Conservation (phyloP, 257 asterid genomes). For the Solanum medicagineum region DNA sequence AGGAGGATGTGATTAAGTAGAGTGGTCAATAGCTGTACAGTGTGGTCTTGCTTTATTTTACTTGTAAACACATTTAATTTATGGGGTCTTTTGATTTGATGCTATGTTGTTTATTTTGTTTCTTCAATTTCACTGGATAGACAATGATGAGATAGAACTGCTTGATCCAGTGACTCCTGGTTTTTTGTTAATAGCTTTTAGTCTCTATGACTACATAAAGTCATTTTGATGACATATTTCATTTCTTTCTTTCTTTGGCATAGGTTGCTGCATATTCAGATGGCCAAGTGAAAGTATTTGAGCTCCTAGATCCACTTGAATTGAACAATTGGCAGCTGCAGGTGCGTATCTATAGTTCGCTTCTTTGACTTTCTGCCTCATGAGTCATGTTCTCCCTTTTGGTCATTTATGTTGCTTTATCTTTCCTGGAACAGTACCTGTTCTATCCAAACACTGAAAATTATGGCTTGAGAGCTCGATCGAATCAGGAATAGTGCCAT, state of each 20-base stretch:
- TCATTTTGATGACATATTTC: not conserved
- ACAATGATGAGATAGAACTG: not conserved
- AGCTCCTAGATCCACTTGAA: conserved; percentile 72
- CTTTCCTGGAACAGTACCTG: not conserved
- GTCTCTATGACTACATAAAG: not conserved
- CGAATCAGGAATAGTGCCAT: not conserved
- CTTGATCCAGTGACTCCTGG: not conserved
- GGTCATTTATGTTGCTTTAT: not conserved
- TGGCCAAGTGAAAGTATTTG: conserved; percentile 69
- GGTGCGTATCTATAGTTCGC: conserved; percentile 24
- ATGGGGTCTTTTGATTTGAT: not conserved
- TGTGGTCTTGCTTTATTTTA: not conserved
- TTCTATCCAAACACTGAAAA: not conserved
- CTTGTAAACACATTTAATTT: not conserved
- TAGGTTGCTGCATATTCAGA: conserved; percentile 85
- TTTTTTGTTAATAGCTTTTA: not conserved
- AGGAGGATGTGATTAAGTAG: not conserved
- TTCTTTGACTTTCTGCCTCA: not conserved
- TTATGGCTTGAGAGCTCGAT: not conserved
- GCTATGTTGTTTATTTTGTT: no score
- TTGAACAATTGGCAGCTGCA: conserved; percentile 94
- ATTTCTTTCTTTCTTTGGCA: not conserved
- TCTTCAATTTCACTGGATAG: not conserved
- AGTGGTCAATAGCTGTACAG: not conserved
- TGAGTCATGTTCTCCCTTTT: not conserved